These are phyloP conservation scores for Tetracladium maxilliforme DNA, from an alignment of 2,329 filamentous ascomycete species.

Conservation along the genomic window DNA sequence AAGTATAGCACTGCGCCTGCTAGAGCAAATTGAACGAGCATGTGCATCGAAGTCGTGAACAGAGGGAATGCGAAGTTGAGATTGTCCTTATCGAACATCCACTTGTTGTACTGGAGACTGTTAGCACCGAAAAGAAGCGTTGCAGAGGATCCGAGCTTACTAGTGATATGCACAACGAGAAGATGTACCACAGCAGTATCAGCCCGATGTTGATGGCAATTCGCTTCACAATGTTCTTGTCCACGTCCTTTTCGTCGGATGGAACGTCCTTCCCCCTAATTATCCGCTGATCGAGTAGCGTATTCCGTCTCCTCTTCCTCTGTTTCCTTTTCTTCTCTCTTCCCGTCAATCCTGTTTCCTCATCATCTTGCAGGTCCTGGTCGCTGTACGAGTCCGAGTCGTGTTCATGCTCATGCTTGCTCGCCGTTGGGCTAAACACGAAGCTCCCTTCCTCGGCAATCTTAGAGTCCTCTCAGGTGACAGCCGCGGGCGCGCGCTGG, in stretches of 20 bases:
- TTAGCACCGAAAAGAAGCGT: constrained; percentile 4
- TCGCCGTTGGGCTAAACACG: no score
- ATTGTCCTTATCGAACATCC: constrained; percentile 86
- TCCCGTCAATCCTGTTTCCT: constrained; percentile 74
- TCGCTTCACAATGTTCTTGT: constrained; percentile 55
- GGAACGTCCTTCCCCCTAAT: constrained; percentile 43
- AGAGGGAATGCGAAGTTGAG: constrained; percentile 89
- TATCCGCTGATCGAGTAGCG: constrained; percentile 55
- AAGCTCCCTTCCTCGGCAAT: no score
- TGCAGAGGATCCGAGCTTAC: constrained; percentile 33
- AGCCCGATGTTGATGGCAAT: constrained; percentile 64
- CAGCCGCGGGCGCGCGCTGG: no score
- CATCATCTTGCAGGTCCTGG: constrained; percentile 67
- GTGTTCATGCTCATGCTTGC: no score
- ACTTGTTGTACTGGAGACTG: constrained; percentile 77
- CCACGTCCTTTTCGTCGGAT: constrained; percentile 61
- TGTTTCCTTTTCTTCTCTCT: constrained; percentile 56
- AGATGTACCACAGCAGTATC: constrained; percentile 76
- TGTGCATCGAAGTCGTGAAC: constrained; percentile 90
- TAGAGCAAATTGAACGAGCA: constrained; percentile 84
- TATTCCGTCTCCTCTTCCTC: constrained; percentile 51
- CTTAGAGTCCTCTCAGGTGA: no score
- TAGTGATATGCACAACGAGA: constrained; percentile 84
- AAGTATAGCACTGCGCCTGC: constrained; percentile 66
- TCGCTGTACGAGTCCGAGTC: no score